These are phyloP conservation scores for Russula sp. DNA, from an alignment of 768 basidiomycete species.

Conservation along the genomic window DNA sequence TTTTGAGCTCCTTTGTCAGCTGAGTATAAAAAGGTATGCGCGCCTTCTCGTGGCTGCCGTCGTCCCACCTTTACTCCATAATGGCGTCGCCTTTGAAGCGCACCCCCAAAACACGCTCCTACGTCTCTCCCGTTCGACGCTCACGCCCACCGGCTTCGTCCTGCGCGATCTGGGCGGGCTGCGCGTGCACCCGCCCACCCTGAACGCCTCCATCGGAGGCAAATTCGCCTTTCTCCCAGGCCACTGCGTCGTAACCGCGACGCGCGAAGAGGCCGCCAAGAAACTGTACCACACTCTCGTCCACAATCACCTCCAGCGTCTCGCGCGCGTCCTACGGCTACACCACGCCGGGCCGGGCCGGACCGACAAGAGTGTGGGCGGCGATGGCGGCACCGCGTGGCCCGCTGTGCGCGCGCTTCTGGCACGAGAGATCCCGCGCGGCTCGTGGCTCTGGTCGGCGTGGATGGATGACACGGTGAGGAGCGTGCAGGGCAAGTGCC, in stretches of 20 bases:
- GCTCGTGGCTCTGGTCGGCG: slow-evolving; percentile 38
- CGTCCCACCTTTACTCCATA: slow-evolving; percentile 43
- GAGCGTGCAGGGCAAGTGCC: slow-evolving; percentile 44
- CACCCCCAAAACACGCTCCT: slow-evolving; percentile 52
- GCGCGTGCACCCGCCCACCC: slow-evolving; percentile 44
- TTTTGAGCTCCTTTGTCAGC: not conserved
- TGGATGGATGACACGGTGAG: slow-evolving; percentile 32
- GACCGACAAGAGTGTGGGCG: not conserved
- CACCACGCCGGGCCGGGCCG: slow-evolving; percentile 25
- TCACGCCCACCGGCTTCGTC: slow-evolving; percentile 42
- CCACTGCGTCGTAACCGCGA: slow-evolving; percentile 43
- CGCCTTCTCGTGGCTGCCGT: slow-evolving; percentile 44
- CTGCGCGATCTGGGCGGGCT: slow-evolving; percentile 52
- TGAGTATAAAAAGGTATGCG: slow-evolving; percentile 35
- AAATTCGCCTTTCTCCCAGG: slow-evolving; percentile 46
- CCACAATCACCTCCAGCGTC: slow-evolving; percentile 52
- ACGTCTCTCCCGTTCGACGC: slow-evolving; percentile 38
- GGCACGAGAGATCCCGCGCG: slow-evolving; percentile 36
- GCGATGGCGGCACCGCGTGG: slow-evolving; percentile 46
- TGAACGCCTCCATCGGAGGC: slow-evolving; percentile 41
- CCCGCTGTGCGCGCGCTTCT: slow-evolving; percentile 42
- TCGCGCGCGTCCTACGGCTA: slow-evolving; percentile 45
- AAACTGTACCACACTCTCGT: slow-evolving; percentile 56
- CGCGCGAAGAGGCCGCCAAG: slow-evolving; percentile 44
- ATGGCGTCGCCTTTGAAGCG: slow-evolving; percentile 56